These are phyloP conservation scores for Aspergillus novoparasiticus DNA, from an alignment of 2,329 filamentous ascomycete genomes.

Conservation along the genomic window DNA sequence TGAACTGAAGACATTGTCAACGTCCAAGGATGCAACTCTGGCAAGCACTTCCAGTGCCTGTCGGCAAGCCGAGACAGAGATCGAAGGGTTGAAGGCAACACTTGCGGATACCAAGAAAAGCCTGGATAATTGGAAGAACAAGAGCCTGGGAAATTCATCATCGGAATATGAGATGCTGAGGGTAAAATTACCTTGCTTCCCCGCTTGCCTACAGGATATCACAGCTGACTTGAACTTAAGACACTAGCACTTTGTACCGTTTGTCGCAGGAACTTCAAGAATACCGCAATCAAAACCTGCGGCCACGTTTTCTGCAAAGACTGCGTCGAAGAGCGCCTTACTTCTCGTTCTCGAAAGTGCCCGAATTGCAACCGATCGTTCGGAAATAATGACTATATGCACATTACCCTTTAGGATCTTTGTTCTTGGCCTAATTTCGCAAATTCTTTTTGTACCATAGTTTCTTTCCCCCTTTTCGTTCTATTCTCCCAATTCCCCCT, in stretches of 20 bases:
- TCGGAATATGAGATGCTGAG: constrained; percentile 83
- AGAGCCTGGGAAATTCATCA: constrained; percentile 77
- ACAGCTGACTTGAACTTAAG: constrained; percentile 50
- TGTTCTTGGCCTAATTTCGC: constrained; percentile 16
- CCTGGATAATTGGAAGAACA: constrained; percentile 81
- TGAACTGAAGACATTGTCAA: constrained; percentile 74
- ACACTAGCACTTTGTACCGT: constrained; percentile 84
- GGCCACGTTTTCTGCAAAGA: constrained; percentile 91
- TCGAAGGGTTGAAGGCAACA: constrained; percentile 76
- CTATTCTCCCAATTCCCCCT: constrained; percentile 12
- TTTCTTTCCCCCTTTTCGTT: constrained; percentile 24
- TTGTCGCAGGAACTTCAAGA: constrained; percentile 90
- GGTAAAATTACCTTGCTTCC: constrained; percentile 57
- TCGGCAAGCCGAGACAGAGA: constrained; percentile 67
- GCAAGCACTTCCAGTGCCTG: constrained; percentile 64
- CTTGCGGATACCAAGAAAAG: constrained; percentile 80
- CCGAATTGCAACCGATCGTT: constrained; percentile 92
- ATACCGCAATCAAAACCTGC: constrained; percentile 89
- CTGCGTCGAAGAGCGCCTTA: constrained; percentile 86
- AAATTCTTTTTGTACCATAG: constrained; percentile 37
- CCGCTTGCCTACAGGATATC: background rate
- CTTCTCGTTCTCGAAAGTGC: constrained; percentile 90
- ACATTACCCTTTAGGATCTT: constrained; percentile 45
- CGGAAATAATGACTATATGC: constrained; percentile 87
- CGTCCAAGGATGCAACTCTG: constrained; percentile 72